Evolutionary conservation across 805 yeast genomes (phyloP), one percentile per base, ranked within the genome.

Genomic region (Candida tallmaniae): DNA sequence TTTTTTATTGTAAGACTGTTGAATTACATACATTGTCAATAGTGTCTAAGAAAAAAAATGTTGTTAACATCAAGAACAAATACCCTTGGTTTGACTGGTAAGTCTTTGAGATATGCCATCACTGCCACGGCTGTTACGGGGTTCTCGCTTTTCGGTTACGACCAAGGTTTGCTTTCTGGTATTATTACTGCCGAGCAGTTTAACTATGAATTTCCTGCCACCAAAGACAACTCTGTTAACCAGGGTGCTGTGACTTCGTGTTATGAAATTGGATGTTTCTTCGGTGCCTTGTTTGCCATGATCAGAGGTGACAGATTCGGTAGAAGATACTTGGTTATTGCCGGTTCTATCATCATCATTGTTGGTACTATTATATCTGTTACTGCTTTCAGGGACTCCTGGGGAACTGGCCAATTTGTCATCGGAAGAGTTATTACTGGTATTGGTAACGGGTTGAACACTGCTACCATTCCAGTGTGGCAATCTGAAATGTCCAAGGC

Each of bases 211-310:
- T 65, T 65, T 38, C 70, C 69, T 7, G 60, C 67, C 7, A 60
- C 68, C 10, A 51, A 32, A 44, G 35, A 34, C 24, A 51, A 58
- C 23, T 59, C 71, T 10, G 58, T 57, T 10, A 50, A 68, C 36
- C 87, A 80, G 60, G 89, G 88, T 63, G 84, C 82, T 12, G 80
- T 78, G 27, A 76, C 80, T 3, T 58, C 82, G 2, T 75, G 79
- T 62, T 80, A 81, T 56, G 83, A 79, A 32, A 36, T 51, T 48
- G 94, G 93, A 25, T 67, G 70, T 53, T 65, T 66, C 54, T 58
- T 64, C 42, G 73, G 73, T 44, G 71, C 70, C 7, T 38, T 65
- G 26, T 60, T 58, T 31, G 68, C 66, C 6, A 54, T 64, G 39
- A 49, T 60, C 45, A 46, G 51, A 28, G 70, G 70, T 52, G 74